phyloP scores from a whole-genome alignment of 2,329 filamentous ascomycete species.

The Beauveria varroae region DNA sequence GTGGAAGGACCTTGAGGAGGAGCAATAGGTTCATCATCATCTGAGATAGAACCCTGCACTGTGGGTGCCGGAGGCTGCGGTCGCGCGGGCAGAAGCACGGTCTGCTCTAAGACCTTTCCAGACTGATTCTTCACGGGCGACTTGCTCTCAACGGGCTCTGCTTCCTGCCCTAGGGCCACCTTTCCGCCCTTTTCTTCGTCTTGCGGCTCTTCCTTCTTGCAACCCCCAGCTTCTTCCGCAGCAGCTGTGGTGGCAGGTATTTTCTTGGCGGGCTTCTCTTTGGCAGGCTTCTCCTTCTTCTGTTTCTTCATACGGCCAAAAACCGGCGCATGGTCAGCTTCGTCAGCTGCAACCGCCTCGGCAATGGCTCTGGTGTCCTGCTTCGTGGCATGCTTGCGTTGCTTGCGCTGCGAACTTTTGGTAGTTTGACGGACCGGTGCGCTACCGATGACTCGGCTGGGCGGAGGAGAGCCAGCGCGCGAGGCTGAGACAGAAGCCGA shows the following conservation, averaged over 20 bases:
- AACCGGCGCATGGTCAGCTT: slow-evolving; percentile 61
- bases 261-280: slow-evolving; percentile 16
- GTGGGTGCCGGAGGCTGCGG: neutral
- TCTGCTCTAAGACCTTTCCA: neutral
- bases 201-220: neutral
- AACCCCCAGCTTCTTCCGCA: neutral
- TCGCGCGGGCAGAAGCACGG: neutral
- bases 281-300: slow-evolving; percentile 58
- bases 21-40: slow-evolving; percentile 15
- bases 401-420: slow-evolving; percentile 73
- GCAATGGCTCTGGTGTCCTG: slow-evolving; percentile 51
- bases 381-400: slow-evolving; percentile 60
- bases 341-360: slow-evolving; percentile 43
- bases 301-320: slow-evolving; percentile 78
- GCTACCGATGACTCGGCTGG: slow-evolving; percentile 58
- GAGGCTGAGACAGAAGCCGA: slow-evolving; percentile 63
- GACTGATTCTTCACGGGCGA: neutral
- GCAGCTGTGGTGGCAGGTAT: neutral
- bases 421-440: slow-evolving; percentile 63
- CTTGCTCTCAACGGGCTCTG: neutral
- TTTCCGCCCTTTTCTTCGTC: neutral
- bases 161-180: slow-evolving; percentile 9
- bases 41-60: neutral
- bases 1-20: slow-evolving; percentile 24
- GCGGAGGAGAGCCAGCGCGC: slow-evolving; percentile 64